Conservation (phyloP, 139 green algal species). For the Trebouxia sp. region DNA sequence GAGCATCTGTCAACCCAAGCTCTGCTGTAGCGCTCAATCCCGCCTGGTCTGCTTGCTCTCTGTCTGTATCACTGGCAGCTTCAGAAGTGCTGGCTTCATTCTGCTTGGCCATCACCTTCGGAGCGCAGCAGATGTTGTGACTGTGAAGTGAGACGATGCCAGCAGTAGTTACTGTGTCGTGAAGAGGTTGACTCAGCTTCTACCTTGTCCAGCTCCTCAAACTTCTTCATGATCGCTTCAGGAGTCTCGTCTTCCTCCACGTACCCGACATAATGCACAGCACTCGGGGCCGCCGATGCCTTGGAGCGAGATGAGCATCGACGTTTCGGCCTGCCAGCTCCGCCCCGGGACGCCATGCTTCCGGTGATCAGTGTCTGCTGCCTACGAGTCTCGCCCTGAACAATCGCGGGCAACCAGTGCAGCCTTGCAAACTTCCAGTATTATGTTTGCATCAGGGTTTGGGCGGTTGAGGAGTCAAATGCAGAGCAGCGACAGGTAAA, state of each 20-base stretch:
- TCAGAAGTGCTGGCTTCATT: background rate
- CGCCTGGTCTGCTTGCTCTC: background rate
- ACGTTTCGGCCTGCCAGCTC: background rate
- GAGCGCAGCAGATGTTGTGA: background rate
- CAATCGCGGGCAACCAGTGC: too few relatives aligned
- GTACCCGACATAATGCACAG: slow-evolving; percentile 91
- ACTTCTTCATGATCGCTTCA: slow-evolving; percentile 96
- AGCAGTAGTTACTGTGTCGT: background rate
- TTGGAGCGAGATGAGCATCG: slow-evolving; percentile 10
- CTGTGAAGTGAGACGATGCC: background rate
- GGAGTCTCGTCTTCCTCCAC: slow-evolving; percentile 95
- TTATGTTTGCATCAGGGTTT: too few relatives aligned
- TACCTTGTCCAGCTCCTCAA: slow-evolving; percentile 85
- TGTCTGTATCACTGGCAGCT: background rate
- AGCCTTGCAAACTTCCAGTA: too few relatives aligned
- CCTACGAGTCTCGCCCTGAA: too few relatives aligned
- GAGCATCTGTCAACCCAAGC: slow-evolving; percentile 54
- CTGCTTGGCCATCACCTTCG: background rate
- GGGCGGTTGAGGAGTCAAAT: too few relatives aligned
- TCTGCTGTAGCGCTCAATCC: background rate
- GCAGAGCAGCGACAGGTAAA: too few relatives aligned
- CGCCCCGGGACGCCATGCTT: background rate
- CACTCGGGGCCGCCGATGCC: slow-evolving; percentile 50
- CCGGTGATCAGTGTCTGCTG: background rate
- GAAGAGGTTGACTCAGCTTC: background rate